Evolutionary conservation across 2,329 filamentous ascomycete genomes (phyloP), one percentile per base, ranked within the genome.

Genomic region (Aspergillus nomiae): DNA sequence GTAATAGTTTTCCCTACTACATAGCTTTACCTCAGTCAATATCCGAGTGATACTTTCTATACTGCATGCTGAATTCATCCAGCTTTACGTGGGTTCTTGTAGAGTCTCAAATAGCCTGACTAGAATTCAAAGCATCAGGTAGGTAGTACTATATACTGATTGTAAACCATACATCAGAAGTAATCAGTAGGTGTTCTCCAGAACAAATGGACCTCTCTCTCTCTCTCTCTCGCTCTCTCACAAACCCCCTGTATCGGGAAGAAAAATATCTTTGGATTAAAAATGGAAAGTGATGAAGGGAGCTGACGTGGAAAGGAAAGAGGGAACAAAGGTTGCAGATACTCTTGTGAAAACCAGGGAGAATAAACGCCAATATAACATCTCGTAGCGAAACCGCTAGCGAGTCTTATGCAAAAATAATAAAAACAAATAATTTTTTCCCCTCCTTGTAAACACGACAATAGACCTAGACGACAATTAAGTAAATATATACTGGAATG

Each of bases 301-400:
- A 21, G 9, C 34, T 28, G 54, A 34, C 58, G 7, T 53, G 48
- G 34, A 26, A 45, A 64, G 24, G 60, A 50, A 65, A 38, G 19
- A 41, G 36, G 43, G 48, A 58, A 11, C 4, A 48, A 51, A 53
- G 58, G 61, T 48, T 19, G 59, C 36, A 55, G 53, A 55, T 50
- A 38, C n/a, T 58, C 10, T 3, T 7, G 14, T 30, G 8, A 11
- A 14, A 53, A 28, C 19, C 9, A 38, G 16, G 9, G 16, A 58
- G n/a, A 36, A 38, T 14, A 28, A 53, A 59, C 57, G 46, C 57
- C 57, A 36, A 26, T 51, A 28, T 30, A 32, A 36, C 46, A 28
- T 43, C 57, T 28, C 46, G 30, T 38, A 55, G 12, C 12, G 26
- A 19, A n/a, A 38, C 24, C 8, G 36, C 51, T 55, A 55, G n/a